phyloP scores from a whole-genome alignment of 176 grass and related monocot species.

The Avena insularis region DNA sequence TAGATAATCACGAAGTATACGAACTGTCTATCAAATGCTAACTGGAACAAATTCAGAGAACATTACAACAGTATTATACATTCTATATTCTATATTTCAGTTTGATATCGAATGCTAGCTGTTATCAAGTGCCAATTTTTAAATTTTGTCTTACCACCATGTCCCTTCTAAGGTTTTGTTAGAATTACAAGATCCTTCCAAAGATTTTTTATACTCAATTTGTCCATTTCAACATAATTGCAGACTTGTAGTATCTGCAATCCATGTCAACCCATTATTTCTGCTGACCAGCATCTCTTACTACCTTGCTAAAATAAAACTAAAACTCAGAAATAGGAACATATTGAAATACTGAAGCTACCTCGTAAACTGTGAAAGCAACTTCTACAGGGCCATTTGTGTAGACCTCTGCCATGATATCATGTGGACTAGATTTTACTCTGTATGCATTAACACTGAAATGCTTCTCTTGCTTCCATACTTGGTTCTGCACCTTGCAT shows the following conservation, averaged over 20 bases:
- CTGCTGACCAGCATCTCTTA: neutral
- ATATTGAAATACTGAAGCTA: slow-evolving; percentile 29
- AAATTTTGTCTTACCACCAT: neutral
- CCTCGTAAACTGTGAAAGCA: slow-evolving; percentile 93
- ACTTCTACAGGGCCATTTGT: slow-evolving; percentile 90
- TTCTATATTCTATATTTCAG: neutral
- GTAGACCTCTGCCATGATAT: slow-evolving; percentile 93
- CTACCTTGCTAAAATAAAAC: neutral
- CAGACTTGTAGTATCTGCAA: neutral
- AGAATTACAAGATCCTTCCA: neutral
- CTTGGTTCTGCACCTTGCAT: slow-evolving; percentile 79
- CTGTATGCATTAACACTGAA: slow-evolving; percentile 77
- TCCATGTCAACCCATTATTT: neutral
- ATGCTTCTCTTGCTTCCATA: slow-evolving; percentile 79
- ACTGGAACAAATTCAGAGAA: neutral
- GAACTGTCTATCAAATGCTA: neutral
- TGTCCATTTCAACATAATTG: slow-evolving; percentile 2
- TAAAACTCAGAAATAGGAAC: neutral
- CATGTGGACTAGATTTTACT: slow-evolving; percentile 59
- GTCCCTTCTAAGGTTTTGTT: neutral
- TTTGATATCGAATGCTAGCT: neutral
- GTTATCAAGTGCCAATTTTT: neutral
- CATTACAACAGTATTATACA: neutral
- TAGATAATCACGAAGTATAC: neutral
- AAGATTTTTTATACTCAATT: neutral